Base-by-base conservation (phyloP, 2,329 filamentous ascomycete species). In the Hypoxylon sp. region DNA sequence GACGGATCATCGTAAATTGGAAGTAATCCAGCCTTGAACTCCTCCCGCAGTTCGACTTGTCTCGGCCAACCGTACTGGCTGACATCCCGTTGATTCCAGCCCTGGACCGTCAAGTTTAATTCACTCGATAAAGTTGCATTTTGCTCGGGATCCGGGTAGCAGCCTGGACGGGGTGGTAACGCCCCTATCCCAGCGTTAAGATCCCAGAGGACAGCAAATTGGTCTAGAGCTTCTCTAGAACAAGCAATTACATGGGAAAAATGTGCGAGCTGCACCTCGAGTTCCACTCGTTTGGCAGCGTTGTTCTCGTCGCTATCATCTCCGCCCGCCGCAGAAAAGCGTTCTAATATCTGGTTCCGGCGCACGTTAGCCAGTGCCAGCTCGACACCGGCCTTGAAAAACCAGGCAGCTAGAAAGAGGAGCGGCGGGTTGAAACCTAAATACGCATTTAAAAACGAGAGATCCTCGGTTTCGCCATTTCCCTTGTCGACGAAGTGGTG, bases 321-420 rank as follows among this genome's bases (percentile, higher is more conserved):
- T 9, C 8, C 12, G 0, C 12, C 30, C 8, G 23, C 8, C 9
- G 14, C 9, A 19, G 46, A 23, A n/a, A 69, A 51, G 2, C 43
- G 39, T 19, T 25, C 37, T 19, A 3, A 19, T 23, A 53, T 25
- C 41, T 48, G 47, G 3, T 30, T 19, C 9, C 25, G 25, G 19
- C 39, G 52, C 7, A 14, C 37, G n/a, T 50, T 11, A 27, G 66
- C 62, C 1, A 68, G 41, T 1, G 11, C 5, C 5, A 69, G 53
- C 43, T 73, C 65, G 8, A 61, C 65, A 6, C 70, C 67, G 1
- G 53, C n/a, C 48, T 68, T 63, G 56, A 72, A 72, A 7, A 69
- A 56, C 41, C 37, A 61, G 8, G 16, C 50, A 1, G 19, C 21
- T 8, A 67, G n/a, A 3, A 16, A 29, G 2, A 69, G 55, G 21